Evolutionary conservation across 805 yeast species (phyloP).

Genomic region (Blastobotrys robertii): DNA sequence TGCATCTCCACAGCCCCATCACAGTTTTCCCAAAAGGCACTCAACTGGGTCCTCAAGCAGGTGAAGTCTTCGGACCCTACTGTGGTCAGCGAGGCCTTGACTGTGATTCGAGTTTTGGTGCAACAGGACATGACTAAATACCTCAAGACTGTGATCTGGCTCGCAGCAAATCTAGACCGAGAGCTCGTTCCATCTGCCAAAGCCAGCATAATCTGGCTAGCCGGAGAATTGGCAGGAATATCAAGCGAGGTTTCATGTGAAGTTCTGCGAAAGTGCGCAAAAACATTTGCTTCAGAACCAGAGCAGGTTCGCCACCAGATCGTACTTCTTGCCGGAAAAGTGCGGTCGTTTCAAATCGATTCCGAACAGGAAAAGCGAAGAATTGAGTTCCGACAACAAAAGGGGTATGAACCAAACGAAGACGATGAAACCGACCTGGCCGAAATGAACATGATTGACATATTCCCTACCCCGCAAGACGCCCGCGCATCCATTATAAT

Average conservation of each 20-base stretch:
- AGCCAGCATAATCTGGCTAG: constrained; percentile 81
- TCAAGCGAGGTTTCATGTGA: constrained; percentile 57
- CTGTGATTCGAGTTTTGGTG: constrained; percentile 62
- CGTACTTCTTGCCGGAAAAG: constrained; percentile 63
- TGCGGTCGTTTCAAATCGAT: constrained; percentile 48
- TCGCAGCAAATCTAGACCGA: constrained; percentile 27
- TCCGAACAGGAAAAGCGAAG: constrained; percentile 23
- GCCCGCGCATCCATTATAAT: constrained; percentile 10
- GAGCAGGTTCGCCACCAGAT: constrained; percentile 60
- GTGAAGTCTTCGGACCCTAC: constrained; percentile 26
- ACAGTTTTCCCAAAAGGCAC: constrained; percentile 28
- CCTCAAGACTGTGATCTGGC: constrained; percentile 43
- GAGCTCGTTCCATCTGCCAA: constrained; percentile 39
- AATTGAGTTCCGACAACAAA: constrained; percentile 10
- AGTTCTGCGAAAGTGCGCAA: constrained; percentile 49
- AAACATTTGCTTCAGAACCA: constrained; percentile 43
- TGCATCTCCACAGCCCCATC: constrained; percentile 25
- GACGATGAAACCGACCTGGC: constrained; percentile 5
- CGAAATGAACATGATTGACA: constrained; percentile 6
- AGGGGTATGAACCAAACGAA: constrained; percentile 10
- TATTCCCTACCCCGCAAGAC: constrained; percentile 14
- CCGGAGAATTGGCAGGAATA: constrained; percentile 63
- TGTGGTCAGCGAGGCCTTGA: constrained; percentile 54
- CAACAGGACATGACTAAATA: constrained; percentile 51
- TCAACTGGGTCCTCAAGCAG: constrained; percentile 54